A percentile compares a stretch with the other conserved stretches of the same genome.
Conservation (phyloP, 1,139 yeast species). For the Neolecta irregularis region DNA sequence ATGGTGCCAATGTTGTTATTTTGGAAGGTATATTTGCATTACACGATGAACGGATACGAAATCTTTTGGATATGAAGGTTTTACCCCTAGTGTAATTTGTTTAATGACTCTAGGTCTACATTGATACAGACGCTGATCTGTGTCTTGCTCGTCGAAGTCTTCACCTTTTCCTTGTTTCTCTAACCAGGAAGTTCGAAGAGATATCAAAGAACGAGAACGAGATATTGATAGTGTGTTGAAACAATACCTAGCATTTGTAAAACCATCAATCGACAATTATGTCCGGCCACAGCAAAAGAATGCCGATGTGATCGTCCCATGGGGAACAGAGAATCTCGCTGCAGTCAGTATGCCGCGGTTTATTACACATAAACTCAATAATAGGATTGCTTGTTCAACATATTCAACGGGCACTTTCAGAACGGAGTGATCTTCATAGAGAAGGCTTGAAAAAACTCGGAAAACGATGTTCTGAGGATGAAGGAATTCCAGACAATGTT, state of each 20-base stretch:
- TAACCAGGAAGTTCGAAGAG: constrained; percentile 3
- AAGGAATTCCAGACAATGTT: constrained; percentile 12
- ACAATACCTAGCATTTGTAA: constrained; percentile 85
- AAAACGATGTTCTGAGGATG: constrained; percentile 18
- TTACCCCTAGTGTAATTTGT: too few relatives aligned
- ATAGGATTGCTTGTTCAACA: constrained; percentile 44
- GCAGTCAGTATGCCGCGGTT: constrained; percentile 66
- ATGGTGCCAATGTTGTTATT: constrained; percentile 87
- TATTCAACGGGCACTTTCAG: constrained; percentile 51
- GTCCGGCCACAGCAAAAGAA: constrained; percentile 63
- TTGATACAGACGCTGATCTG: constrained; percentile 84
- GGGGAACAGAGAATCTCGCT: constrained; percentile 67
- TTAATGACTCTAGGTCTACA: too few relatives aligned
- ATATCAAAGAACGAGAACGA: constrained; percentile 24
- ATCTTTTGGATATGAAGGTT: constrained; percentile 69
- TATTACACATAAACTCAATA: too few relatives aligned
- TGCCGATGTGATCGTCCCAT: constrained; percentile 78
- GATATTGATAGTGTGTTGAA: constrained; percentile 65
- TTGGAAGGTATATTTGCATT: constrained; percentile 84
- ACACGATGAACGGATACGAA: constrained; percentile 51
- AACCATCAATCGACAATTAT: constrained; percentile 71
- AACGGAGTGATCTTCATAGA: constrained; percentile 60
- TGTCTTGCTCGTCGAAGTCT: constrained; percentile 63
- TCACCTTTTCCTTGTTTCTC: neutral
- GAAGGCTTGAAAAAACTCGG: constrained; percentile 40